phyloP scores from a whole-genome alignment of 768 basidiomycete genomes.

The Pholiota conissans region DNA sequence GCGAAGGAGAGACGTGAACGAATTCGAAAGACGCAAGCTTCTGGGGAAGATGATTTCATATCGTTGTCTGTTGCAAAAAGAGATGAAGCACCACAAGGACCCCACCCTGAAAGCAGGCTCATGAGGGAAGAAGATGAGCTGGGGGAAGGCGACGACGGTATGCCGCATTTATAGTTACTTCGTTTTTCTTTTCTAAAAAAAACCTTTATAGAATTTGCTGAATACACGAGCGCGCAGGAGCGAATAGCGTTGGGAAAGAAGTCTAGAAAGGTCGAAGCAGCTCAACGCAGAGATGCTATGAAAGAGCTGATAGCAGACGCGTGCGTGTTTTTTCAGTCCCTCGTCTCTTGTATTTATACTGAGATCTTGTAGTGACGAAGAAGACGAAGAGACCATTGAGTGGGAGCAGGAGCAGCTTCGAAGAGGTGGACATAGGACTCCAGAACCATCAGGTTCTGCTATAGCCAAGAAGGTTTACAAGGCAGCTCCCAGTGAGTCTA shows the following conservation, averaged over 20 bases:
- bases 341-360: background rate
- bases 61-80: conserved; percentile 69
- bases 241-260: conserved; percentile 86
- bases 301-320: conserved; percentile 81
- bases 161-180: conserved; percentile 16
- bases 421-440: conserved; percentile 61
- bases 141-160: conserved; percentile 88
- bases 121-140: conserved; percentile 86
- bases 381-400: conserved; percentile 81
- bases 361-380: conserved; percentile 55
- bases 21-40: conserved; percentile 47
- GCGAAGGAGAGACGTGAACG: conserved; percentile 79
- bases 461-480: conserved; percentile 61
- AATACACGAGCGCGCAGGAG: conserved; percentile 86
- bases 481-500: conserved; percentile 63
- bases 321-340: conserved; percentile 41
- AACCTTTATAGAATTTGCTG: conserved; percentile 67
- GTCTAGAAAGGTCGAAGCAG: conserved; percentile 68
- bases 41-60: conserved; percentile 70
- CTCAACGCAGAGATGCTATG: conserved; percentile 67
- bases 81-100: conserved; percentile 58
- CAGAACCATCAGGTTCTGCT: conserved; percentile 32
- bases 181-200: background rate
- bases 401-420: conserved; percentile 87
- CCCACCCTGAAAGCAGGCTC: conserved; percentile 83